Evolutionary conservation across 208 protist species (phyloP), one percentile per base, ranked within the genome.

Genomic region (Leishmania tarentolae): DNA sequence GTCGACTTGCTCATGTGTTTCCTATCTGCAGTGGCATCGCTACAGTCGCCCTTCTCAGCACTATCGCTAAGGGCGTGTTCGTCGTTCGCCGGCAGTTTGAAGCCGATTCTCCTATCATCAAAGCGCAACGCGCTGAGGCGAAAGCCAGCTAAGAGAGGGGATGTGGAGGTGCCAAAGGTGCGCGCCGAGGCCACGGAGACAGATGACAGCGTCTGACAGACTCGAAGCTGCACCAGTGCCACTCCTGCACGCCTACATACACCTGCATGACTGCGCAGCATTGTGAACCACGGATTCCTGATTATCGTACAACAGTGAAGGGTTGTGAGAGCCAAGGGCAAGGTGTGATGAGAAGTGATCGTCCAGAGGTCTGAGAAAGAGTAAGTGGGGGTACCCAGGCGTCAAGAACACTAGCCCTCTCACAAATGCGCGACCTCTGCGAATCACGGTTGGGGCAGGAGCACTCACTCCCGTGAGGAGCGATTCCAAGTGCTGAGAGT

Each of bases 151-250:
- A 79, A 65, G 40, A 69, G 61, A 71, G 76, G 76, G n/a, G 46
- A 24, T 40, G 76, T 61, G 46, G 61, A 15, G 40, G 40, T 79
- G 28, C 59, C 17, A 19, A 79, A 79, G 76, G 76, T 42, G 31
- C 76, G 76, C 50, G 17, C 42, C 44, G 31, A n/a, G 46, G 40
- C 59, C 35, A 79, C 31, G 21, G 63, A 15, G n/a, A 31, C 59
- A 35, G 17, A 69, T 52, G 46, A 46, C 24, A 42, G 2, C 42
- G 15, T 11, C 31, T 35, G 37, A 56, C 52, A 52, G 15, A 79
- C 76, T 50, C 76, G 57, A 71, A 69, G 35, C 28, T 63, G 63
- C 63, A 72, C 5, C 21, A 68, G 37, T 63, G 56, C 74, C 56
- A 65, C 56, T 4, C 46, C 74, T 46, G 35, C 74, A 65, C 74